A percentile compares a stretch with the other conserved stretches of the same genome.
phyloP scores from a whole-genome alignment of 495 filamentous ascomycete species.

The Beverwykella pulmonaria region DNA sequence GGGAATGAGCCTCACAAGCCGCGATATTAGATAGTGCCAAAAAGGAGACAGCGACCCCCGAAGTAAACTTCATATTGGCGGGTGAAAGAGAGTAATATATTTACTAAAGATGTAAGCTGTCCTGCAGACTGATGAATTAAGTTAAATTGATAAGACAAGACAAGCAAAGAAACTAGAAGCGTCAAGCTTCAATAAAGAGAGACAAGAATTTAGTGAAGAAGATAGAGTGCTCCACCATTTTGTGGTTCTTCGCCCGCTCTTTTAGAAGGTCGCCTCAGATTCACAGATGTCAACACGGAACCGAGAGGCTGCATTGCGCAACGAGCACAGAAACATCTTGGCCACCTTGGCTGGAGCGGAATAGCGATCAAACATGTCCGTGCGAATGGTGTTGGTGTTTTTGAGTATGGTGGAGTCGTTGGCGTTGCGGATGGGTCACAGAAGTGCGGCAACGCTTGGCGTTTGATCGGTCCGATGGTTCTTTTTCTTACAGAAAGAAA shows the following conservation, averaged over 20 bases:
- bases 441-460: slow-evolving; percentile 14
- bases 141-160: slow-evolving; percentile 1
- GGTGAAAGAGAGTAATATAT: not conserved
- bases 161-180: slow-evolving; percentile 7
- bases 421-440: slow-evolving; percentile 24
- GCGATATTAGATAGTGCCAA: slow-evolving; percentile 17
- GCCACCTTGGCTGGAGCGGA: slow-evolving; percentile 22
- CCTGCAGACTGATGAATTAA: slow-evolving; percentile 14
- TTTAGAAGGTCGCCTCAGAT: not conserved
- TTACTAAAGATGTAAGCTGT: slow-evolving; percentile 17
- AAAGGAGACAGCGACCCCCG: slow-evolving; percentile 6
- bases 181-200: slow-evolving; percentile 21
- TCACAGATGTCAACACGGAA: not conserved
- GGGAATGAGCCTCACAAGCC: not conserved
- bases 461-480: slow-evolving; percentile 10
- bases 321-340: slow-evolving; percentile 26
- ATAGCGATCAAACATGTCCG: slow-evolving; percentile 15
- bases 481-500: slow-evolving; percentile 16
- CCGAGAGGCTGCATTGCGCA: slow-evolving; percentile 1
- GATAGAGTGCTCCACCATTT: slow-evolving; percentile 1
- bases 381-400: slow-evolving; percentile 18
- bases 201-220: not conserved
- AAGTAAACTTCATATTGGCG: slow-evolving; percentile 17
- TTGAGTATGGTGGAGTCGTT: slow-evolving; percentile 6
- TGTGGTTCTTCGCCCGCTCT: not conserved